Evolutionary conservation across 1,284 basidiomycete genomes (phyloP).

Genomic region (Cryptococcus wingfieldii): DNA sequence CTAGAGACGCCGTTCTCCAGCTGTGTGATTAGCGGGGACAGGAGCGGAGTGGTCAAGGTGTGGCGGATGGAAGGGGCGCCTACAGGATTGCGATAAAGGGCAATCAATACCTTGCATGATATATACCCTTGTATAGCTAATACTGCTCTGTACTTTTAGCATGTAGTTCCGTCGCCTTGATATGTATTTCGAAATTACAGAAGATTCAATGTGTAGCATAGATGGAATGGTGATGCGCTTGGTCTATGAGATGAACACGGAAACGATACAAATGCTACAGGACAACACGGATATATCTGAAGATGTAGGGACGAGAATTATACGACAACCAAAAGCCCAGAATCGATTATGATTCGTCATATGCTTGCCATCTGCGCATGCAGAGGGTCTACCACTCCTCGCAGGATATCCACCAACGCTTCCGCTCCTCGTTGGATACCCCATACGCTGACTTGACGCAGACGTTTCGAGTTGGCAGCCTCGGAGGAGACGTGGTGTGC

Average conservation of each 20-base stretch:
- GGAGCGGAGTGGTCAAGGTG: slow-evolving; percentile 46
- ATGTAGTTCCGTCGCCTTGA: too few relatives aligned
- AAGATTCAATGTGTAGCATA: too few relatives aligned
- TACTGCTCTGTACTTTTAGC: too few relatives aligned
- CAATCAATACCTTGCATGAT: not conserved
- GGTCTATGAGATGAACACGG: too few relatives aligned
- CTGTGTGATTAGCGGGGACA: slow-evolving; percentile 44
- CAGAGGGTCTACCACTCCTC: slow-evolving; percentile 54
- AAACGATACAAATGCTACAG: too few relatives aligned
- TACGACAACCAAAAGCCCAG: too few relatives aligned
- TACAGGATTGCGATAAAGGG: not conserved
- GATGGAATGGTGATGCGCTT: too few relatives aligned
- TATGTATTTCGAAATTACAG: too few relatives aligned
- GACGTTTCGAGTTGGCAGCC: slow-evolving; percentile 75
- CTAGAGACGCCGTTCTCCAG: slow-evolving; percentile 47
- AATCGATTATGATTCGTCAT: not conserved
- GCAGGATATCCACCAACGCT: slow-evolving; percentile 59
- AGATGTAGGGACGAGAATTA: too few relatives aligned
- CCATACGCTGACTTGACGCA: slow-evolving; percentile 81
- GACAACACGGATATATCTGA: too few relatives aligned
- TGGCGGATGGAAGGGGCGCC: slow-evolving; percentile 42
- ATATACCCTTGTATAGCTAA: too few relatives aligned
- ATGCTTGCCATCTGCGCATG: slow-evolving; percentile 20
- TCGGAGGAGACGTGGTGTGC: slow-evolving; percentile 82
- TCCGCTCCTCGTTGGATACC: slow-evolving; percentile 68